These are phyloP conservation scores for Apium graveolens DNA, from an alignment of 129 eudicot species.

Conservation along the genomic window DNA sequence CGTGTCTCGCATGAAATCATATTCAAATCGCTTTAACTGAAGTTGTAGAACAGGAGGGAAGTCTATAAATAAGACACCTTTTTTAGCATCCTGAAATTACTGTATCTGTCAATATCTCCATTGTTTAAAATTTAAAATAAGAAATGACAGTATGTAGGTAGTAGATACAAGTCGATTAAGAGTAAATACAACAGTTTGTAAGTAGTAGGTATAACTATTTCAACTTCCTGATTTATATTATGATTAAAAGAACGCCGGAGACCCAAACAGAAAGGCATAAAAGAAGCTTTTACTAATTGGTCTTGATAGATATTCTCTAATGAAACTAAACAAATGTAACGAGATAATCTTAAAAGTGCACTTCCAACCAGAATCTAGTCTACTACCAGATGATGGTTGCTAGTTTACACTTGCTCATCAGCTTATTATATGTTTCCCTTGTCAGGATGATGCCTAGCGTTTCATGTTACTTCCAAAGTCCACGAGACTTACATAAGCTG, in stretches of 20 bases:
- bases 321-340: background rate
- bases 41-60: conserved; percentile 89
- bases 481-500: background rate
- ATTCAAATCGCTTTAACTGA: conserved; percentile 76
- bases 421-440: background rate
- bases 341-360: background rate
- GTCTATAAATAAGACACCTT: conserved; percentile 71
- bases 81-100: conserved; percentile 58
- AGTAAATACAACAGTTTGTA: too few species aligned
- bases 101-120: background rate
- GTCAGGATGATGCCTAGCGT: background rate
- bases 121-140: background rate
- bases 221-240: too few species aligned
- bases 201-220: too few species aligned
- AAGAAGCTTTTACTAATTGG: background rate
- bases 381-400: background rate
- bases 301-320: background rate
- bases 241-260: background rate
- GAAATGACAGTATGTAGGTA: too few species aligned
- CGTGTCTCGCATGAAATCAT: conserved; percentile 74
- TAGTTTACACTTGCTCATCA: background rate
- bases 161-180: too few species aligned
- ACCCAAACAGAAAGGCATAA: background rate
- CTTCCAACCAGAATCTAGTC: background rate
- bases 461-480: background rate